A percentile compares a stretch with the other conserved stretches of the same genome.
These are phyloP conservation scores for Ophiosphaerella herpotricha DNA, from an alignment of 2,329 filamentous ascomycete species.

Conservation along the genomic window DNA sequence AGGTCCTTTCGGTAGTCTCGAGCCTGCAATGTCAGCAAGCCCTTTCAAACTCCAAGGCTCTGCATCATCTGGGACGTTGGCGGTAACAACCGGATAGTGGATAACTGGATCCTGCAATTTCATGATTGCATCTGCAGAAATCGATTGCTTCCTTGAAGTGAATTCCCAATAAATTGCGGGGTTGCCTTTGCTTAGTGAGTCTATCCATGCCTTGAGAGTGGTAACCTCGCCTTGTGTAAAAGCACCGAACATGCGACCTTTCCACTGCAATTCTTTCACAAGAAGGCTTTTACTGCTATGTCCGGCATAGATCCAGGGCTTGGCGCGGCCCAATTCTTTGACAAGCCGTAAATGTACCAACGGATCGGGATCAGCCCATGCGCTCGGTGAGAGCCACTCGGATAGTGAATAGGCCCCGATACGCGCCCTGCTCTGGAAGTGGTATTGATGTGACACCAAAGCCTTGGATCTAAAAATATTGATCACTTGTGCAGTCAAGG, in stretches of 20 bases:
- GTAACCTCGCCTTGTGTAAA: conserved; percentile 53
- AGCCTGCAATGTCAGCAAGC: not conserved
- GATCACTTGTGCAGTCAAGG: conserved; percentile 4
- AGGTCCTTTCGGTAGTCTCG: not conserved
- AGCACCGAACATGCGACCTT: conserved; percentile 56
- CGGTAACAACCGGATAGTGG: no score
- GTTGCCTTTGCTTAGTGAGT: conserved; percentile 30
- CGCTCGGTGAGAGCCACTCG: conserved; percentile 50
- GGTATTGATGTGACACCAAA: conserved; percentile 47
- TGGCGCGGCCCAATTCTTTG: conserved; percentile 38
- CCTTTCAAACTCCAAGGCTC: not conserved
- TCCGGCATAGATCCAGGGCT: conserved; percentile 51
- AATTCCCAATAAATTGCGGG: conserved; percentile 20
- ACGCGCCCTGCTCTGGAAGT: conserved; percentile 46
- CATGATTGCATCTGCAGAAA: not conserved
- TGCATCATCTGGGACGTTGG: not conserved
- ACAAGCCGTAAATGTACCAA: conserved; percentile 16
- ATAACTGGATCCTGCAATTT: conserved; percentile 4
- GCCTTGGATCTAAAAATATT: conserved; percentile 47
- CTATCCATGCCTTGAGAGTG: conserved; percentile 48
- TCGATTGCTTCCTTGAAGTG: conserved; percentile 19
- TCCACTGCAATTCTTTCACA: conserved; percentile 51
- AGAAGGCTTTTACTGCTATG: conserved; percentile 48
- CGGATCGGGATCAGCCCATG: conserved; percentile 39
- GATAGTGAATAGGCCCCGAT: conserved; percentile 47